Conservation (phyloP, 2,329 filamentous ascomycete species). For the Talaromyces amestolkiae region DNA sequence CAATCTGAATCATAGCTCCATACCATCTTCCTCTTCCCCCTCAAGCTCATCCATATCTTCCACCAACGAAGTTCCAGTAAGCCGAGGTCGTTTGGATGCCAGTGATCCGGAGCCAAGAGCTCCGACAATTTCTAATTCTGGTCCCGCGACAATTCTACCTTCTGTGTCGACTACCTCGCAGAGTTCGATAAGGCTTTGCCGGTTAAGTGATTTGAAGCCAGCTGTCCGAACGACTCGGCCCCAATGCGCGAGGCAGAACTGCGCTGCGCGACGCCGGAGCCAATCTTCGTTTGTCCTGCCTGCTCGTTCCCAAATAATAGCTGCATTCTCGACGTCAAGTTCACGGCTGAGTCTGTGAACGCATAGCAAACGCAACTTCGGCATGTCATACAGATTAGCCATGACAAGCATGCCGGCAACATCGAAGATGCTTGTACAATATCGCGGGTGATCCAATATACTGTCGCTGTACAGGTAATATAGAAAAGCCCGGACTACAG, state of each 20-base stretch:
- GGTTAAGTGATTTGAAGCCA: conserved; percentile 78
- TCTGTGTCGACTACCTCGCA: conserved; percentile 92
- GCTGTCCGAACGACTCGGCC: conserved; percentile 86
- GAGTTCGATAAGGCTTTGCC: conserved; percentile 78
- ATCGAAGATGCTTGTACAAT: conserved; percentile 66
- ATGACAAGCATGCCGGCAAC: conserved; percentile 94
- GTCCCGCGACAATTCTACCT: conserved; percentile 83
- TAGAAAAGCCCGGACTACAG: conserved; percentile 88
- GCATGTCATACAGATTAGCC: conserved; percentile 97
- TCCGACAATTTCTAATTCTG: conserved; percentile 68
- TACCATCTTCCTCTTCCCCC: conserved; percentile 48
- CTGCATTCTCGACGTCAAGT: conserved; percentile 90
- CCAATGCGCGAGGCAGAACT: conserved; percentile 91
- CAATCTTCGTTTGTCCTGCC: conserved; percentile 88
- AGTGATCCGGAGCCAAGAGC: conserved; percentile 51
- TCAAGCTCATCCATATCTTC: conserved; percentile 44
- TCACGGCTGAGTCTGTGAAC: conserved; percentile 87
- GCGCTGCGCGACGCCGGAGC: conserved; percentile 82
- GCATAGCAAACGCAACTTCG: conserved; percentile 83
- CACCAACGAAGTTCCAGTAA: conserved; percentile 26
- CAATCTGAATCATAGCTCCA: conserved; percentile 38
- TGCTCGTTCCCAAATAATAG: conserved; percentile 93
- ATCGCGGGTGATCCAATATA: conserved; percentile 63
- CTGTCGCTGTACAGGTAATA: conserved; percentile 97
- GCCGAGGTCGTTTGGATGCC: conserved; percentile 35